Percentiles rank a stretch among this genome's conserved stretches.
Conservation (phyloP, 2,329 filamentous ascomycete species). For the Penicillium sp. region DNA sequence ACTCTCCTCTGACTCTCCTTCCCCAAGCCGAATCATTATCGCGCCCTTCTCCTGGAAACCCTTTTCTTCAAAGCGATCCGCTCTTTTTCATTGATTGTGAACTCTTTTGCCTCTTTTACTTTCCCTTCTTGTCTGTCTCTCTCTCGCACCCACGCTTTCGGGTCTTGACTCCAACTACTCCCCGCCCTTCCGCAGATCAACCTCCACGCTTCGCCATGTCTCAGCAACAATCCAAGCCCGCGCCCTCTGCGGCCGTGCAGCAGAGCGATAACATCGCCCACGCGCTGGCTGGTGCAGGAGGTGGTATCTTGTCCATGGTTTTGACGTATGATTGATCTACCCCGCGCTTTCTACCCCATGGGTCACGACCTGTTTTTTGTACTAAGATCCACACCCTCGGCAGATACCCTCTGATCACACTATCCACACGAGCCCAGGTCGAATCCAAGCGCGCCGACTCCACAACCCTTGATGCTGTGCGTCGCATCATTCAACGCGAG, state of each 20-base stretch:
- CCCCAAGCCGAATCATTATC: constrained; percentile 41
- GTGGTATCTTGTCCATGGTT: constrained; percentile 93
- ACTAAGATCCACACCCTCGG: constrained; percentile 22
- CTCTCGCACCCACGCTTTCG: constrained; percentile 5
- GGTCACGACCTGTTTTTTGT: neutral
- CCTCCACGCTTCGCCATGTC: constrained; percentile 42
- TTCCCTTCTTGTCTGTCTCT: neutral
- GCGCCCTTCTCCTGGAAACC: constrained; percentile 25
- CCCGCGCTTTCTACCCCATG: constrained; percentile 14
- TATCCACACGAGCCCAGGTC: constrained; percentile 96
- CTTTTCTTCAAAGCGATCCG: constrained; percentile 14
- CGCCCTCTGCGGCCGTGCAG: constrained; percentile 70
- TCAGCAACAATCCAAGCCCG: constrained; percentile 47
- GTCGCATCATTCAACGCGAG: constrained; percentile 88
- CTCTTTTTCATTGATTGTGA: constrained; percentile 13
- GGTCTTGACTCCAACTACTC: neutral
- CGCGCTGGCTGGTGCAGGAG: constrained; percentile 89
- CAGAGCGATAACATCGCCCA: constrained; percentile 98
- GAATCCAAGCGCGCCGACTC: constrained; percentile 92
- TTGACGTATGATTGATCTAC: constrained; percentile 69
- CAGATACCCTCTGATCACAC: constrained; percentile 94
- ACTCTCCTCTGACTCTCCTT: constrained; percentile 25
- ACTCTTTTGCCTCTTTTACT: neutral
- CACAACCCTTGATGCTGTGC: constrained; percentile 80
- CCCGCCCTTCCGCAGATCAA: constrained; percentile 10